Evolutionary conservation across 2,329 filamentous ascomycete genomes (phyloP).

Genomic region (Fusarium tanahbumbuense): DNA sequence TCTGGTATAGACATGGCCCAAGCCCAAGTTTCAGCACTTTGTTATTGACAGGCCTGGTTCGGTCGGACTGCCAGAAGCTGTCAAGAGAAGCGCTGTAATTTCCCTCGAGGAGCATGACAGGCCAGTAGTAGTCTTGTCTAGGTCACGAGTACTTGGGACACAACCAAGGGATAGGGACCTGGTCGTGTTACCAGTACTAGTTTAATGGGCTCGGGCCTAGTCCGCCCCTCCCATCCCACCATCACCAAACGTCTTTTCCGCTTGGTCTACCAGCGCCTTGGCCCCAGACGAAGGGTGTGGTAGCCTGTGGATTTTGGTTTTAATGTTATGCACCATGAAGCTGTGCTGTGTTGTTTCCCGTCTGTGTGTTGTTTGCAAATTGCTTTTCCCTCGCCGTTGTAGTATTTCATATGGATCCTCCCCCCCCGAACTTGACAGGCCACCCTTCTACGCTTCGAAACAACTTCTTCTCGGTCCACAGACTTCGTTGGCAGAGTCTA

Average conservation of each 20-base stretch:
- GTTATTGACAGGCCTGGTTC: constrained; percentile 32
- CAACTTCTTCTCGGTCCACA: constrained; percentile 44
- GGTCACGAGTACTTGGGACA: constrained; percentile 42
- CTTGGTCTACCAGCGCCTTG: constrained; percentile 17
- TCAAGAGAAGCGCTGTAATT: constrained; percentile 40
- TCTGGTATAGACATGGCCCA: constrained; percentile 19
- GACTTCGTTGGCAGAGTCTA: constrained; percentile 70
- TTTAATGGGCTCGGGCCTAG: constrained; percentile 30
- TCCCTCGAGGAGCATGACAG: constrained; percentile 30
- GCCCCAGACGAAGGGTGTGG: constrained; percentile 16
- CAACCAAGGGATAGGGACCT: neutral
- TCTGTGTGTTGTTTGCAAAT: constrained; percentile 29
- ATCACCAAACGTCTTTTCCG: constrained; percentile 26
- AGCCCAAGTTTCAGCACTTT: constrained; percentile 29
- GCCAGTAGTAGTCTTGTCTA: constrained; percentile 16
- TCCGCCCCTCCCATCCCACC: constrained; percentile 30
- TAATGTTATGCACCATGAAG: constrained; percentile 12
- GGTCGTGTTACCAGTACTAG: constrained; percentile 35
- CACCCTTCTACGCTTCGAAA: constrained; percentile 40
- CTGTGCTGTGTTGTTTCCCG: constrained; percentile 22
- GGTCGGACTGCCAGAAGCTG: constrained; percentile 36
- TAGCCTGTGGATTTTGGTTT: constrained; percentile 10
- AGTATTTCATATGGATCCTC: constrained; percentile 43
- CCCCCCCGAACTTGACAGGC: constrained; percentile 30
- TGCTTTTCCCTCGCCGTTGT: constrained; percentile 21